Conservation (phyloP, 768 basidiomycete genomes). For the Tricholoma sp. region DNA sequence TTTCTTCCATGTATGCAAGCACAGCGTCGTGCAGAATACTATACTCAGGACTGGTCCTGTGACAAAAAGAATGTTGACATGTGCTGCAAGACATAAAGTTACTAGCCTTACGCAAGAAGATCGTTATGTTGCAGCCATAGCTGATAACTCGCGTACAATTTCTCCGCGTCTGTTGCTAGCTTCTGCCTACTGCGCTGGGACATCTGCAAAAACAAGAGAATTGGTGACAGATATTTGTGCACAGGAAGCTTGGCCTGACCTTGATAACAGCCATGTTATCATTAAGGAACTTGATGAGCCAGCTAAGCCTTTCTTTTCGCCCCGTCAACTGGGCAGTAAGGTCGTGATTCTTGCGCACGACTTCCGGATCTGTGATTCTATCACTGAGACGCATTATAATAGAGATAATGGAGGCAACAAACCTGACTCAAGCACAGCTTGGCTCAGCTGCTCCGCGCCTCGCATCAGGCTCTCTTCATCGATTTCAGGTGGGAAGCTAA, state of each 20-base stretch:
- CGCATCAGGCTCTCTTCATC: slow-evolving; percentile 77
- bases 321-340: slow-evolving; percentile 71
- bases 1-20: slow-evolving; percentile 58
- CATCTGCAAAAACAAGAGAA: slow-evolving; percentile 45
- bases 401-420: background rate
- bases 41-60: slow-evolving; percentile 49
- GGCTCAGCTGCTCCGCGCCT: slow-evolving; percentile 72
- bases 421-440: slow-evolving; percentile 72
- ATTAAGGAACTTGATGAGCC: slow-evolving; percentile 87
- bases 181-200: slow-evolving; percentile 73
- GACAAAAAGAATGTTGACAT: background rate
- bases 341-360: slow-evolving; percentile 75
- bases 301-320: slow-evolving; percentile 70
- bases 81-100: background rate
- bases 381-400: slow-evolving; percentile 2
- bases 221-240: background rate
- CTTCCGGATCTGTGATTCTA: slow-evolving; percentile 45
- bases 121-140: slow-evolving; percentile 79
- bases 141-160: slow-evolving; percentile 73
- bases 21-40: slow-evolving; percentile 71
- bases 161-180: slow-evolving; percentile 81
- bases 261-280: slow-evolving; percentile 77
- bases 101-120: slow-evolving; percentile 47
- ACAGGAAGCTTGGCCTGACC: slow-evolving; percentile 33
- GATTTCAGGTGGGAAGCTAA: slow-evolving; percentile 76